These are phyloP conservation scores for Reutealis trisperma DNA, from an alignment of 345 rosid species.

Conservation along the genomic window DNA sequence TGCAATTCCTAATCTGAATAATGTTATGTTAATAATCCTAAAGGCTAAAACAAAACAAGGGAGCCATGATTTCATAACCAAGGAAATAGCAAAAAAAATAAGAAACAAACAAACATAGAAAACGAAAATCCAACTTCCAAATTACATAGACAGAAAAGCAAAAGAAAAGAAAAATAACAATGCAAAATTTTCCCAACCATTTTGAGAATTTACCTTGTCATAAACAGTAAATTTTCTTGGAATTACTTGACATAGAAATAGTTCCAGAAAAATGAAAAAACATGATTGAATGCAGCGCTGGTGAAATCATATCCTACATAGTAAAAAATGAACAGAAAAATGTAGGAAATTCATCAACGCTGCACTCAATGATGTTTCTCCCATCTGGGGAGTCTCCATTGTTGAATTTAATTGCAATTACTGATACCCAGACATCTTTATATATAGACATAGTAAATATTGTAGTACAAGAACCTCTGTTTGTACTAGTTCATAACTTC, in stretches of 20 bases:
- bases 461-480: slow-evolving; percentile 13
- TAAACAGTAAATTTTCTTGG: too few species aligned
- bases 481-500: neutral
- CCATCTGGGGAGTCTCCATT: slow-evolving; percentile 32
- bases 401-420: slow-evolving; percentile 8
- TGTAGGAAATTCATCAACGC: slow-evolving; percentile 25
- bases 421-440: neutral
- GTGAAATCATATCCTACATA: slow-evolving; percentile 13
- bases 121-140: too few species aligned
- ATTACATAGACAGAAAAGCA: too few species aligned
- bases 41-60: neutral
- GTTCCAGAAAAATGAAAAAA: slow-evolving; percentile 26
- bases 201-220: too few species aligned
- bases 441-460: neutral
- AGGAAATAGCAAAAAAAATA: neutral
- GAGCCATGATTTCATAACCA: too few species aligned
- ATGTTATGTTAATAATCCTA: neutral
- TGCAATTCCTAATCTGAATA: neutral
- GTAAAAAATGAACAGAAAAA: neutral
- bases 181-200: too few species aligned
- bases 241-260: too few species aligned
- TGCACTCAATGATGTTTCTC: slow-evolving; percentile 38
- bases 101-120: too few species aligned
- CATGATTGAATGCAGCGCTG: slow-evolving; percentile 48
- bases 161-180: too few species aligned